Base-by-base conservation (phyloP, 2,329 filamentous ascomycete genomes). In the Arthroderma uncinatum region DNA sequence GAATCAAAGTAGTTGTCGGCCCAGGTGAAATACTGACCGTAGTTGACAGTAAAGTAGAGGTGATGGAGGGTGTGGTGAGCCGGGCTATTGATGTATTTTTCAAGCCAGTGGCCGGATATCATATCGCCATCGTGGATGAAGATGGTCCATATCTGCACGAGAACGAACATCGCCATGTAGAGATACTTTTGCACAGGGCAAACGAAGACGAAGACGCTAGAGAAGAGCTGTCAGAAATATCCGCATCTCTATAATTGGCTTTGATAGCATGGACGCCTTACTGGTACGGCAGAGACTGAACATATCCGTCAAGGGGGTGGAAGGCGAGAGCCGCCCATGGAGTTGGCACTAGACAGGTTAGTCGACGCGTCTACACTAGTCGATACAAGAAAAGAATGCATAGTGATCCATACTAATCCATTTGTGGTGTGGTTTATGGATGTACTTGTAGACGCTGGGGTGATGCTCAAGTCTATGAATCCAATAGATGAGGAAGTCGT, bases 371-470 rank as follows among this genome's bases (percentile, higher is more conserved):
- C 10, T 12, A 4, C 10, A 7, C n/a, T 8, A n/a, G 12, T 14
- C 14, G n/a, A n/a, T n/a, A n/a, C n/a, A 16, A n/a, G 19, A 36
- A 19, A 16, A 9, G 6, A 16, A 25, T 28, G n/a, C 9, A 19
- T 36, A 44, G 25, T 2, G 33, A 56, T 3, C 8, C 55, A 36
- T 48, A 56, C 55, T 44, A 16, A 56, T 92, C 88, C 89, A 93
- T 77, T 92, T 93, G 82, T 93, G 89, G 74, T 94, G 89, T 62
- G 87, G 83, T 81, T 94, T 94, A 79, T 94, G 88, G 55, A 93
- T 78, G 64, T 77, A 76, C 77, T 88, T 90, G 80, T 93, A 94
- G 63, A 89, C 66, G 54, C 71, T 68, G 16, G 84, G 85, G 71
- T 86, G 82, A 73, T 91, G 87, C 58, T 89, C 80, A 56, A 79